These are phyloP conservation scores for Helichrysum umbraculigerum DNA, from an alignment of 129 eudicot species.

Conservation along the genomic window DNA sequence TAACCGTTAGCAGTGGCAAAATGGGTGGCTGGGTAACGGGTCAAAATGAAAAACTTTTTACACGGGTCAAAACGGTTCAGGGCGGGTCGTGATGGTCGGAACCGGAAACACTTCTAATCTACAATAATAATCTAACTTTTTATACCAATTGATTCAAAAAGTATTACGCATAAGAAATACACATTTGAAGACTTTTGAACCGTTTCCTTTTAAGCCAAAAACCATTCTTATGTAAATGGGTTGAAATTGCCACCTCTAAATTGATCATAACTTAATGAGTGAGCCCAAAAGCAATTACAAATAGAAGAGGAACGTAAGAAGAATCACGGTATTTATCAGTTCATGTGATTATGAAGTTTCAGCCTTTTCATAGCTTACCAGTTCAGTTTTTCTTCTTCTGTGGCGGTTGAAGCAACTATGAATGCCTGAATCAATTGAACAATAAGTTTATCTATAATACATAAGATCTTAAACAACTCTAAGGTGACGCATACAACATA, in stretches of 20 bases:
- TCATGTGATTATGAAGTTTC: not conserved
- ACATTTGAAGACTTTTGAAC: not conserved
- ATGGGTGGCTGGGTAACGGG: not conserved
- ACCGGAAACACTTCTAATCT: not conserved
- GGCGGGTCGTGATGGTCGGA: not conserved
- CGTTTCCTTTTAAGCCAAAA: not conserved
- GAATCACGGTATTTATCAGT: not conserved
- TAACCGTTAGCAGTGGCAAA: not conserved
- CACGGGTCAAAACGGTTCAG: not conserved
- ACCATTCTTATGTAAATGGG: not conserved
- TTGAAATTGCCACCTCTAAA: not conserved
- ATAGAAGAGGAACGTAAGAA: not conserved
- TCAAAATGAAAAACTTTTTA: not conserved
- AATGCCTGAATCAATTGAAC: conserved; percentile 68
- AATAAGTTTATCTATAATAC: not conserved
- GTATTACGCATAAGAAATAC: not conserved
- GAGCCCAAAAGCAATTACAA: not conserved
- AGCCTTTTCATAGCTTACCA: conserved; percentile 51
- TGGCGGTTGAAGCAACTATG: conserved; percentile 89
- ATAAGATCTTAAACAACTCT: not conserved
- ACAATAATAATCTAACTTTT: not conserved
- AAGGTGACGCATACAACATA: conserved; percentile 1
- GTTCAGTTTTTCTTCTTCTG: conserved; percentile 85
- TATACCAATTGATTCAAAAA: not conserved
- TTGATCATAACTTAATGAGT: not conserved